Base-by-base conservation (phyloP, 2,329 filamentous ascomycete species). In the Orbilia blumenaviensis region DNA sequence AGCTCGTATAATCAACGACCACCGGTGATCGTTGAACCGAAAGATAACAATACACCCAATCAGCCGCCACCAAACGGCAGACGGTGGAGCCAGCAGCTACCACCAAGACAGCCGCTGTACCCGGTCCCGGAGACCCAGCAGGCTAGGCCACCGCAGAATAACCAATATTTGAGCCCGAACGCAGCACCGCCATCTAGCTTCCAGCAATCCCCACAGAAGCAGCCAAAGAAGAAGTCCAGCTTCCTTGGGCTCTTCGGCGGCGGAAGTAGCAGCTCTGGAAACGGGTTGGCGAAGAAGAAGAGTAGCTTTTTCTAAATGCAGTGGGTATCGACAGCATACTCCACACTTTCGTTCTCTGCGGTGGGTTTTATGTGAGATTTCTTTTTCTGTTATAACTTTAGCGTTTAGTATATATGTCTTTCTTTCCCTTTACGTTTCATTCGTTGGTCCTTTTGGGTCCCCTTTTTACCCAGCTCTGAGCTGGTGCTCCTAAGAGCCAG, bases 101-200 rank as follows among this genome's bases (percentile, higher is more conserved):
- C 72, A 12, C 64, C 64, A 16, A 46, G 72, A n/a, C 72, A 76
- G 44, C 72, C 72, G 16, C 27, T 76, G 41, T 66, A 76, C 25
- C 60, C 72, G 8, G 72, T 76, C 18, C 58, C 64, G 8, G 72
- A 76, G 42, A 52, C 48, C 16, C 64, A 69, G 29, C 72, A 76
- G 34, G 56, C 72, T 2, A 56, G 72, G 16, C 72, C 71, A 14
- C 71, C 63, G 12, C 67, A 63, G n/a, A 44, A 63, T 21, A 23
- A 25, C 2, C 58, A 72, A 25, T 67, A 27, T 44, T 54, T 76
- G 18, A 66, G 58, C 32, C 72, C 71, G 14, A 34, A 54, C 9
- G 61, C n/a, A n/a, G n/a, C 44, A 18, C 61, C 46, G 3, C 62
- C 62, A 12, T 50, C 62, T 21, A 52, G 52, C 44, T 52, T 56